Conservation (phyloP, 306 rosid species). For the Prunus salicina region DNA sequence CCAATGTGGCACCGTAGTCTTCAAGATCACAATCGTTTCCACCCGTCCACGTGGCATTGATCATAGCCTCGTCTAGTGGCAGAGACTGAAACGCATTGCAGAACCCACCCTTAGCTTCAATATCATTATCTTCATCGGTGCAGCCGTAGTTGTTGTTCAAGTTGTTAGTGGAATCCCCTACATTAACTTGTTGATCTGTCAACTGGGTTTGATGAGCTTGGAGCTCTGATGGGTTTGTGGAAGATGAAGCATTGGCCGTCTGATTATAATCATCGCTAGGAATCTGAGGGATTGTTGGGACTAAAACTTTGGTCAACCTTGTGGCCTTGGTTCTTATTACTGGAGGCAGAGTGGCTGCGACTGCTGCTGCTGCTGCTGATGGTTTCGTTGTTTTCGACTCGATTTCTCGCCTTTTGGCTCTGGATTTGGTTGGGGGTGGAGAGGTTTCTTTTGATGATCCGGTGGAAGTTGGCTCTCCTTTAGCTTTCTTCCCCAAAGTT, state of each 20-base stretch:
- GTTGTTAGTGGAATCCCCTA: neutral
- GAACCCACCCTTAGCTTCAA: neutral
- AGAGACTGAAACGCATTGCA: neutral
- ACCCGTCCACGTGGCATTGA: slow-evolving; percentile 13
- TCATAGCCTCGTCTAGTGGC: slow-evolving; percentile 7
- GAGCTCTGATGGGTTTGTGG: slow-evolving; percentile 4
- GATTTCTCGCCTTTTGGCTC: neutral
- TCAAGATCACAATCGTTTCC: slow-evolving; percentile 13
- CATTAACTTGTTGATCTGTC: neutral
- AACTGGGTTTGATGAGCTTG: slow-evolving; percentile 7
- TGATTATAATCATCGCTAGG: neutral
- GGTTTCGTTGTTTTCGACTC: neutral
- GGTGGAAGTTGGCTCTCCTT: neutral
- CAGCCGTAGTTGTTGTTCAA: slow-evolving; percentile 4
- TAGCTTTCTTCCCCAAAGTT: slow-evolving; percentile 29
- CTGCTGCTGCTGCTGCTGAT: neutral
- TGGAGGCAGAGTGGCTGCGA: neutral
- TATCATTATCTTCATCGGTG: neutral
- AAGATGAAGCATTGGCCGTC: neutral
- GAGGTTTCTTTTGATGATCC: slow-evolving; percentile 15
- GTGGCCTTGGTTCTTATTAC: slow-evolving; percentile 33
- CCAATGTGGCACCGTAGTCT: slow-evolving; percentile 13
- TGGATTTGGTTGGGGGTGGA: neutral
- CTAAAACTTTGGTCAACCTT: slow-evolving; percentile 20
- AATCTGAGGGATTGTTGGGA: slow-evolving; percentile 7